Percentiles rank a stretch among this genome's conserved stretches.
These are phyloP conservation scores for Rubus idaeus DNA, from an alignment of 306 rosid species.

Conservation along the genomic window DNA sequence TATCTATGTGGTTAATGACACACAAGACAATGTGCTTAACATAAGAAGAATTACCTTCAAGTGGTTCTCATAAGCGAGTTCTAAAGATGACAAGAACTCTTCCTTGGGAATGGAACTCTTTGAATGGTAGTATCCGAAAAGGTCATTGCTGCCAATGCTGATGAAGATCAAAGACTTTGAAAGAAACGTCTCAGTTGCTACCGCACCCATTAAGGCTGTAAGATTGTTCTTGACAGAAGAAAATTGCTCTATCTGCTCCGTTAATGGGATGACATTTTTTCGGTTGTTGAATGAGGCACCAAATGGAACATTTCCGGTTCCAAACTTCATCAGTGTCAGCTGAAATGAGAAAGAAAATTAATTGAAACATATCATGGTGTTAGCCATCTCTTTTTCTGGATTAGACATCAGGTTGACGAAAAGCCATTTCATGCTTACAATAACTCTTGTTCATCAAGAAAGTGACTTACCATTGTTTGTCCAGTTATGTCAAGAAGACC, in stretches of 20 bases:
- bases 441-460: not conserved
- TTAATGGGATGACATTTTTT: slow-evolving; percentile 17
- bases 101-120: slow-evolving; percentile 2
- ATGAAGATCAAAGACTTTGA: slow-evolving; percentile 29
- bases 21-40: not conserved
- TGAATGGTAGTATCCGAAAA: slow-evolving; percentile 25
- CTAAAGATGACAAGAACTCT: slow-evolving; percentile 18
- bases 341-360: not conserved
- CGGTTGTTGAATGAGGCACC: not conserved
- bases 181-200: slow-evolving; percentile 7
- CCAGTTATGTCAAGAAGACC: slow-evolving; percentile 33
- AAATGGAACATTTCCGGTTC: not conserved
- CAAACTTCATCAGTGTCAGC: slow-evolving; percentile 6
- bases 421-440: not conserved
- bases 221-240: slow-evolving; percentile 3
- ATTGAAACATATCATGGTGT: not conserved
- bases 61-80: slow-evolving; percentile 20
- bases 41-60: slow-evolving; percentile 18
- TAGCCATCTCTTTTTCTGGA: not conserved
- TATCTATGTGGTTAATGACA: not conserved
- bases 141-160: slow-evolving; percentile 32
- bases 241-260: slow-evolving; percentile 29
- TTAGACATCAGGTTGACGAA: not conserved
- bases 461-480: slow-evolving; percentile 4
- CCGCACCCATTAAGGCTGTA: slow-evolving; percentile 2